Conservation (phyloP, 2,329 filamentous ascomycete genomes). For the Fusarium tricinctum region DNA sequence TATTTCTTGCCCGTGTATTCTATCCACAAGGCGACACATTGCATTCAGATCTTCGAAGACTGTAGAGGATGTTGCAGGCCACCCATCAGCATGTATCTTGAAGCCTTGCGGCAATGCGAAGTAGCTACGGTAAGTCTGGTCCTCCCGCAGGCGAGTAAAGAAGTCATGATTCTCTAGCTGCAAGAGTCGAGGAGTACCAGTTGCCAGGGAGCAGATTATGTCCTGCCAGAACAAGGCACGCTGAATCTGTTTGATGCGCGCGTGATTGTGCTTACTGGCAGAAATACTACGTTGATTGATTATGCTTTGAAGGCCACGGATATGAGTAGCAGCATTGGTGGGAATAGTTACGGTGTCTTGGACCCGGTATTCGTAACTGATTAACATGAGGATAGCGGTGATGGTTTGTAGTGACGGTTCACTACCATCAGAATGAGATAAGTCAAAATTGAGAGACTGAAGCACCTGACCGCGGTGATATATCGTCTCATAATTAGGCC, state of each 20-base stretch:
- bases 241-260: not conserved
- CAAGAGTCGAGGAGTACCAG: not conserved
- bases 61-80: not conserved
- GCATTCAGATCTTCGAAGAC: not conserved
- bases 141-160: not conserved
- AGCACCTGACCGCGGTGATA: constrained; percentile 16
- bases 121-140: not conserved
- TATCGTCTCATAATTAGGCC: constrained; percentile 2
- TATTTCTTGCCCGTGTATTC: not conserved
- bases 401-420: not conserved
- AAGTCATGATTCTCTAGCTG: not conserved
- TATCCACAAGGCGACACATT: not conserved
- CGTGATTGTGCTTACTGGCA: not conserved
- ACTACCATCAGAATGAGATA: not conserved
- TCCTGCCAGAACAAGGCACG: constrained; percentile 22
- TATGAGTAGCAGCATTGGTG: not conserved
- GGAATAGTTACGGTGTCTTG: not conserved
- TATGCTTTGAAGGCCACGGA: constrained; percentile 1
- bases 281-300: not conserved
- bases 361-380: constrained; percentile 21
- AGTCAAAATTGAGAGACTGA: not conserved
- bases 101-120: not conserved
- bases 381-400: not conserved
- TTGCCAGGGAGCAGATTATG: constrained; percentile 13
- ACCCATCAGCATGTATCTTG: rapidly evolving